Conservation (phyloP, 2,329 filamentous ascomycete genomes). For the Penicillium psychrosexuale region DNA sequence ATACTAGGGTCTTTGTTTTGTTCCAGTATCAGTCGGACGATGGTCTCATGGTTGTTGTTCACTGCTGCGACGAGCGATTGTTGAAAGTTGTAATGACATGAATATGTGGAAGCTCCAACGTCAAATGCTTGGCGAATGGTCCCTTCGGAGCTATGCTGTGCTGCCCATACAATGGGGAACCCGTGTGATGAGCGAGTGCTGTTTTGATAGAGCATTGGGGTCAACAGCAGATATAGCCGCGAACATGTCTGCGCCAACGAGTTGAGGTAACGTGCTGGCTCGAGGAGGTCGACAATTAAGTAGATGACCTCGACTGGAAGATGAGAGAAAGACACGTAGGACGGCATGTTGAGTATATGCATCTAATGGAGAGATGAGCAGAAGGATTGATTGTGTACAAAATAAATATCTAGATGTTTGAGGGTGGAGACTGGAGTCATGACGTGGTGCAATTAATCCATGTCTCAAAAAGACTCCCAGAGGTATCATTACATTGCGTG, state of each 20-base stretch:
- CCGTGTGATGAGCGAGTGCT: background rate
- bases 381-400: background rate
- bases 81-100: background rate
- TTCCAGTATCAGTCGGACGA: no score
- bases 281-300: background rate
- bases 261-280: background rate
- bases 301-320: background rate
- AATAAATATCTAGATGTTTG: background rate
- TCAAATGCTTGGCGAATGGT: background rate
- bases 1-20: no score
- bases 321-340: background rate
- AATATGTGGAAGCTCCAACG: background rate
- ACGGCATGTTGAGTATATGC: background rate
- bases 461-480: background rate
- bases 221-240: background rate
- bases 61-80: background rate
- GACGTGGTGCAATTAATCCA: background rate
- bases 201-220: background rate
- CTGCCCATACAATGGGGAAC: background rate
- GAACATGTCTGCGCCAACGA: background rate
- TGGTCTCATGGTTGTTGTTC: background rate
- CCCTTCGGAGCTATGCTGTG: background rate
- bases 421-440: background rate
- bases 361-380: background rate
- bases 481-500: background rate